These are phyloP conservation scores for Xylaria sp. DNA, from an alignment of 2,329 filamentous ascomycete species.

Conservation along the genomic window DNA sequence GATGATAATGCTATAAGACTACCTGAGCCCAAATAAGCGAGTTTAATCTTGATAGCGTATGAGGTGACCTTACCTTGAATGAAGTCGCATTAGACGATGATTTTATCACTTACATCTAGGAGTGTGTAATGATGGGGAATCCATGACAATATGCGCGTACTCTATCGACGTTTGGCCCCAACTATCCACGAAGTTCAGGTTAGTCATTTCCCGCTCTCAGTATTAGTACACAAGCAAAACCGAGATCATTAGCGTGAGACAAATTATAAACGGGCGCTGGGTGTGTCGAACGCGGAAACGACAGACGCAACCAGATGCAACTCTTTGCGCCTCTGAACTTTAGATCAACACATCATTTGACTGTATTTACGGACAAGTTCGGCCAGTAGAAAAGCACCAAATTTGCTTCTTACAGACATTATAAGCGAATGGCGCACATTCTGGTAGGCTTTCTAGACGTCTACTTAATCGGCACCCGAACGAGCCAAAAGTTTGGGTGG, in stretches of 20 bases:
- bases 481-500: constrained; percentile 27
- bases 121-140: neutral
- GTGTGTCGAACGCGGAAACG: neutral
- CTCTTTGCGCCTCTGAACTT: constrained; percentile 18
- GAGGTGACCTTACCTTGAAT: neutral
- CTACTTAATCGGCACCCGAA: constrained; percentile 32
- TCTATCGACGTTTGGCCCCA: neutral
- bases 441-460: constrained; percentile 20
- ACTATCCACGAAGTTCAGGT: neutral
- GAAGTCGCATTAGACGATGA: constrained; percentile 11
- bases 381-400: constrained; percentile 27
- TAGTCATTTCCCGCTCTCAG: neutral
- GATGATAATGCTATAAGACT: neutral
- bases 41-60: neutral
- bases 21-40: neutral
- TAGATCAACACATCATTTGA: constrained; percentile 26
- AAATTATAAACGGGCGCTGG: constrained; percentile 4
- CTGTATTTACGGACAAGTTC: constrained; percentile 7
- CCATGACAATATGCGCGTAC: neutral
- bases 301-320: constrained; percentile 11
- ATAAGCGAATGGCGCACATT: constrained; percentile 30
- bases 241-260: neutral
- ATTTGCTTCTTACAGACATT: constrained; percentile 31
- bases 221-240: neutral
- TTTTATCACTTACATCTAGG: neutral